Evolutionary conservation across 768 basidiomycete species (phyloP).

Genomic region (Lactifluus hygrophoroides): DNA sequence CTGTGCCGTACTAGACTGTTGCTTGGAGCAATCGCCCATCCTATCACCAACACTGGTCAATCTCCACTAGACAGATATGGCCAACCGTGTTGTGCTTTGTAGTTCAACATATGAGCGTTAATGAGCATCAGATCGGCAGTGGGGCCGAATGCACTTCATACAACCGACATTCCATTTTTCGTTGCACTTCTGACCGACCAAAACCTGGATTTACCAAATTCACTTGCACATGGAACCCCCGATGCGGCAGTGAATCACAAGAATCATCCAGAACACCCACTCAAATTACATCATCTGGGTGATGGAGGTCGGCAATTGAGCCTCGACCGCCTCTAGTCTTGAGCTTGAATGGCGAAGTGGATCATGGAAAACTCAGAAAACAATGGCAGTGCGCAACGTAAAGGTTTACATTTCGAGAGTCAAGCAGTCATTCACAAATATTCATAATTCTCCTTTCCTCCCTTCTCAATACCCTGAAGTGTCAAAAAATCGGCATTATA

Average conservation of each 20-base stretch:
- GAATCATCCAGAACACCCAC: background rate
- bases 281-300: background rate
- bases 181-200: background rate
- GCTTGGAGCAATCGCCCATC: background rate
- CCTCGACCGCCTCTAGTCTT: background rate
- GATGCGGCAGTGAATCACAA: background rate
- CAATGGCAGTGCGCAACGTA: background rate
- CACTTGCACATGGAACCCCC: background rate
- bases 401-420: background rate
- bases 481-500: background rate
- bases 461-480: slow-evolving; percentile 23
- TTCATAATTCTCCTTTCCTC: slow-evolving; percentile 20
- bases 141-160: background rate
- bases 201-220: background rate
- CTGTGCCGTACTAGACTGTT: too few relatives aligned
- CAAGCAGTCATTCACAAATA: background rate
- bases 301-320: background rate
- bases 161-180: background rate
- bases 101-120: too few relatives aligned
- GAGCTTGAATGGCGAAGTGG: background rate
- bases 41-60: background rate
- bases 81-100: background rate
- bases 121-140: background rate
- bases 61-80: background rate
- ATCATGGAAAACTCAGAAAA: background rate